Conservation (phyloP, 768 basidiomycete species). For the Podaxis rugospora region DNA sequence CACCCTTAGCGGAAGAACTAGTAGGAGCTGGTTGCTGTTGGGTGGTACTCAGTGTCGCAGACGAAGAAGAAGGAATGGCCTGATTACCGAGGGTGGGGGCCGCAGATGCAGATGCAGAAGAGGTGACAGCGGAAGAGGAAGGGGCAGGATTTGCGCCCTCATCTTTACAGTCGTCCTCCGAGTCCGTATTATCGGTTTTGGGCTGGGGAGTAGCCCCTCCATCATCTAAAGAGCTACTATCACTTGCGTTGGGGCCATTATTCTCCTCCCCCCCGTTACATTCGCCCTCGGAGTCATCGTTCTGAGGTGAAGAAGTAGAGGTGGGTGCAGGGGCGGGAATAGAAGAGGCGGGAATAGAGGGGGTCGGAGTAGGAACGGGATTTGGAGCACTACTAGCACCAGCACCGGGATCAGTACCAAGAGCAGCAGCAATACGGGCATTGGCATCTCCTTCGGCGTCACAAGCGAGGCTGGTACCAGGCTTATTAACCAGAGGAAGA, state of each 20-base stretch:
- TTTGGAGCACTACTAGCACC: neutral
- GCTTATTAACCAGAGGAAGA: constrained; percentile 42
- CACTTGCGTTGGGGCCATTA: constrained; percentile 9
- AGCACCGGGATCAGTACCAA: constrained; percentile 34
- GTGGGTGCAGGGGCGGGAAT: neutral
- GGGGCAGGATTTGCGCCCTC: constrained; percentile 11
- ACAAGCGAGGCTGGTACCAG: constrained; percentile 43
- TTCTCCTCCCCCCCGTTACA: constrained; percentile 11
- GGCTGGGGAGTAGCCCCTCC: neutral
- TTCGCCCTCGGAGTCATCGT: constrained; percentile 10
- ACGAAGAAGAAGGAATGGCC: neutral
- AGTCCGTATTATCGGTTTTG: constrained; percentile 4
- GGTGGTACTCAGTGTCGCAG: constrained; percentile 9
- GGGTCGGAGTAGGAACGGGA: constrained; percentile 2
- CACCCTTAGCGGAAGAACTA: neutral
- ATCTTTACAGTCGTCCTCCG: constrained; percentile 10
- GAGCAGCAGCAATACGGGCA: constrained; percentile 35
- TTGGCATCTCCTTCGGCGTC: constrained; percentile 33
- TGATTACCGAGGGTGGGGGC: neutral
- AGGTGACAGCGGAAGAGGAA: constrained; percentile 5
- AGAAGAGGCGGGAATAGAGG: constrained; percentile 8
- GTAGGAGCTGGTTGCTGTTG: constrained; percentile 8
- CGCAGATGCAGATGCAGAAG: constrained; percentile 4
- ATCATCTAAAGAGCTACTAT: constrained; percentile 10
- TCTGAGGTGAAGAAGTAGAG: constrained; percentile 5